Conservation (phyloP, 768 basidiomycete species). For the Pulveroboletus sp. region DNA sequence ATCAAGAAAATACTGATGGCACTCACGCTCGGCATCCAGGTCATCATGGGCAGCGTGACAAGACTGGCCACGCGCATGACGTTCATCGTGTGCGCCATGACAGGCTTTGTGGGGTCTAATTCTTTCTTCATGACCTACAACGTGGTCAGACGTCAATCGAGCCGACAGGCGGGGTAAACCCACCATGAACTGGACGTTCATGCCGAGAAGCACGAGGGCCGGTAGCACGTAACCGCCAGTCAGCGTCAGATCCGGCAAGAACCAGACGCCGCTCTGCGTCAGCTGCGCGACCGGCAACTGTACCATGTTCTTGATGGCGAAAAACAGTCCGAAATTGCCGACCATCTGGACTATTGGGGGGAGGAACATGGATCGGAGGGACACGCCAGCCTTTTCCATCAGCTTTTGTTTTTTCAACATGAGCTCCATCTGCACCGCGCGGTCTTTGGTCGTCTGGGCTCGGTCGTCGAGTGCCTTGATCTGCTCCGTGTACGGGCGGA, state of each 20-base stretch:
- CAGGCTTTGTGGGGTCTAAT: slow-evolving; percentile 49
- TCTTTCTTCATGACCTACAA: slow-evolving; percentile 46
- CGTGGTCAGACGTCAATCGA: background rate
- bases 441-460: slow-evolving; percentile 35
- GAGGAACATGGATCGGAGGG: slow-evolving; percentile 49
- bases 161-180: slow-evolving; percentile 21
- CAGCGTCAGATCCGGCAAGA: slow-evolving; percentile 75
- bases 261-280: slow-evolving; percentile 66
- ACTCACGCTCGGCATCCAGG: slow-evolving; percentile 64
- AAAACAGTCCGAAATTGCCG: slow-evolving; percentile 78
- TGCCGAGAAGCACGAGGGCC: slow-evolving; percentile 47
- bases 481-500: slow-evolving; percentile 37
- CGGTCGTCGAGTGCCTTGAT: slow-evolving; percentile 51
- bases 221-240: slow-evolving; percentile 80
- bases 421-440: slow-evolving; percentile 38
- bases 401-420: slow-evolving; percentile 47
- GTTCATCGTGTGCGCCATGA: slow-evolving; percentile 66
- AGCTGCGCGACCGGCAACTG: slow-evolving; percentile 70
- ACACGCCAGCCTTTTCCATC: slow-evolving; percentile 63
- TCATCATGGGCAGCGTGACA: slow-evolving; percentile 48
- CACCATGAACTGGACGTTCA: slow-evolving; percentile 70
- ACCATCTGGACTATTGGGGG: slow-evolving; percentile 68
- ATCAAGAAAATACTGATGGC: background rate
- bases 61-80: slow-evolving; percentile 56
- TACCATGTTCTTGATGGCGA: slow-evolving; percentile 71